Evolutionary conservation across 768 basidiomycete species (phyloP), one percentile per base, ranked within the genome.

Genomic region (Ramaria rubella): DNA sequence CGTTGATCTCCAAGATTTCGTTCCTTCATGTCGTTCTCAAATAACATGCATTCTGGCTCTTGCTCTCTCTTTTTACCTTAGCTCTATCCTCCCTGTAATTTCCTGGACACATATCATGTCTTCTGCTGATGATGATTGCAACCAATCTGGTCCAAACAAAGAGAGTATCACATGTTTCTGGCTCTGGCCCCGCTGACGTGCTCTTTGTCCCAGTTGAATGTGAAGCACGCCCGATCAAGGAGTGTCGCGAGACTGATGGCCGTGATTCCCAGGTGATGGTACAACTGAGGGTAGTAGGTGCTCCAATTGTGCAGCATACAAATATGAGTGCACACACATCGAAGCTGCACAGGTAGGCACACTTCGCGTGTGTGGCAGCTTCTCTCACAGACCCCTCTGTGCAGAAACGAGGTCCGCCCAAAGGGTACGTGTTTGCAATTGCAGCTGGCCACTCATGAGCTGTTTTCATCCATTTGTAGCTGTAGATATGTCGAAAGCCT

Each of bases 291-390:
- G 31, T 15, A 38, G 36, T 23, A 56, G 33, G 36, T 88, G 85
- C 62, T 80, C 80, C 3, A 85, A 84, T 63, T 87, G 85, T 62
- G 71, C 77, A 23, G 75, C 81, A 23, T 81, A 75, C 59, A 74
- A 76, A 50, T 70, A 76, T 38, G 79, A 84, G 19, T 88, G 86
- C 66, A 85, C 81, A 1, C 86, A 87, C 63, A 75, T 80, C 53
- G 83, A 86, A 68, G 78, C 82, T 19, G 80, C 82, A 11, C 86
- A 85, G 78, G 84, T 84, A 58, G 40, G 74, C 57, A 2, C 36
- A 17, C 11, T n/a, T 49, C 17, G 15, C 2, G 12, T 46, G 11
- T 49, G 26, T 26, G 53, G 38, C 40, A 40, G 26, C 17, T n/a
- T 26, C 27, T 3, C 34, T 23, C 14, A 19, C 2, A 29, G 44